Evolutionary conservation across 2,329 filamentous ascomycete genomes (phyloP).

Genomic region (Xylariales sp.): DNA sequence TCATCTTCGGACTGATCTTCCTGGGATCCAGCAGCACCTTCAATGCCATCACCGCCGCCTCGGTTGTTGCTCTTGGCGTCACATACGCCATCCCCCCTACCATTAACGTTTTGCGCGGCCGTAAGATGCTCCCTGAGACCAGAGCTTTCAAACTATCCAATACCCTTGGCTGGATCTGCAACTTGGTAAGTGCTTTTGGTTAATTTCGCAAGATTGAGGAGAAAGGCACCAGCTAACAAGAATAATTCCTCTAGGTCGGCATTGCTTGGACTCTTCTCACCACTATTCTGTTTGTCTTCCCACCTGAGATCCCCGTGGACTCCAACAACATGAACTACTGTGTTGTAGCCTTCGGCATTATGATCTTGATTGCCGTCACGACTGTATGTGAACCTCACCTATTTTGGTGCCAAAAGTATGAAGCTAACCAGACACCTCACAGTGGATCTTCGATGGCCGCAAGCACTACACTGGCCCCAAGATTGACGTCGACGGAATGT

Average conservation of each 20-base stretch:
- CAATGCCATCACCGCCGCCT: conserved; percentile 66
- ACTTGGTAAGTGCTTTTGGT: conserved; percentile 34
- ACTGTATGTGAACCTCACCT: too few relatives aligned
- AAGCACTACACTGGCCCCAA: conserved; percentile 39
- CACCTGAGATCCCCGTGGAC: conserved; percentile 60
- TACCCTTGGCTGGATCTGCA: conserved; percentile 55
- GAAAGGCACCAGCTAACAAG: conserved; percentile 50
- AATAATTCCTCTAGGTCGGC: conserved; percentile 38
- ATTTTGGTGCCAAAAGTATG: too few relatives aligned
- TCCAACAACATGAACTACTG: conserved; percentile 64
- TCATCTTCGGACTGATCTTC: conserved; percentile 67
- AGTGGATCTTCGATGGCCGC: conserved; percentile 44
- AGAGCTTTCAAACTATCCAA: conserved; percentile 53
- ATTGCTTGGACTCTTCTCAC: conserved; percentile 65
- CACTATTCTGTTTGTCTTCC: conserved; percentile 71
- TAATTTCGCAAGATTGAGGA: too few relatives aligned
- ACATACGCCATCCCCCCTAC: conserved; percentile 71
- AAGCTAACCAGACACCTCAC: too few relatives aligned
- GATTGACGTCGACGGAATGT: conserved; percentile 20
- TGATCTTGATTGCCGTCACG: conserved; percentile 35
- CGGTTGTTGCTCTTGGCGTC: conserved; percentile 67
- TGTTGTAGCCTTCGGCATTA: conserved; percentile 43
- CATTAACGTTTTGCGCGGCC: conserved; percentile 64
- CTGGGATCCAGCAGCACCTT: conserved; percentile 65
- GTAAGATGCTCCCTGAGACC: conserved; percentile 57